Percentiles rank a stretch among this genome's conserved stretches.
These are phyloP conservation scores for Pleodorina starrii DNA, from an alignment of 139 green algal genomes.

Conservation along the genomic window DNA sequence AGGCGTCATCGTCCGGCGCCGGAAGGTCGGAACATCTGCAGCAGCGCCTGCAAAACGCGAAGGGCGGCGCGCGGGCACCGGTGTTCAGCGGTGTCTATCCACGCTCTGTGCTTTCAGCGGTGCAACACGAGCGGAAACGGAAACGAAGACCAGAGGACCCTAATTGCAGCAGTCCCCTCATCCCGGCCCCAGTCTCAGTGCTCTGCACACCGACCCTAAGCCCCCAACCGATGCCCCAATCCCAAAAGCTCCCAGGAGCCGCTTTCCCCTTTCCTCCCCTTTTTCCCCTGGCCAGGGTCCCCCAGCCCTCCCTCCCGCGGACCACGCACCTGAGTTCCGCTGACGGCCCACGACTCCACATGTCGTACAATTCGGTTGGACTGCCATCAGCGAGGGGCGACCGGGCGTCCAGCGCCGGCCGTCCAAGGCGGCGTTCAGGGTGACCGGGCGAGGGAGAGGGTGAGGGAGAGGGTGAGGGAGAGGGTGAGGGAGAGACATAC, in stretches of 20 bases:
- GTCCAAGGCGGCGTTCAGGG: neutral
- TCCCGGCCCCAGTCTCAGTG: too few relatives aligned
- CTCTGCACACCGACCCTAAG: too few relatives aligned
- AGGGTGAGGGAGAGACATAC: neutral
- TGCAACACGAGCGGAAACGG: neutral
- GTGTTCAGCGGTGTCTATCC: neutral
- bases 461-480: neutral
- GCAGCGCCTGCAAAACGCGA: constrained; percentile 9
- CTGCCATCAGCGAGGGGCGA: neutral
- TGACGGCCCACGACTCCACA: constrained; percentile 59
- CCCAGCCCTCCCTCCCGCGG: neutral
- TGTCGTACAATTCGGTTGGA: constrained; percentile 48
- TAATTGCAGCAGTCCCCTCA: neutral
- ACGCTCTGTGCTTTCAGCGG: too few relatives aligned
- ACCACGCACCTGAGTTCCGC: constrained; percentile 29
- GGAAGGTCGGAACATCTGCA: constrained; percentile 49
- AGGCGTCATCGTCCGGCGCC: too few relatives aligned
- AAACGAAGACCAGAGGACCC: neutral
- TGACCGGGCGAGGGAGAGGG: neutral
- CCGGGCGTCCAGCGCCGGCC: neutral
- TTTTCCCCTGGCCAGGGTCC: neutral
- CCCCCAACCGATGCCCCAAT: too few relatives aligned
- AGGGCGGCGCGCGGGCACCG: too few relatives aligned
- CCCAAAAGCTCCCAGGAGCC: neutral
- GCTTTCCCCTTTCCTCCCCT: neutral